phyloP scores from a whole-genome alignment of 139 green algal genomes.

The Chlorella sp. region DNA sequence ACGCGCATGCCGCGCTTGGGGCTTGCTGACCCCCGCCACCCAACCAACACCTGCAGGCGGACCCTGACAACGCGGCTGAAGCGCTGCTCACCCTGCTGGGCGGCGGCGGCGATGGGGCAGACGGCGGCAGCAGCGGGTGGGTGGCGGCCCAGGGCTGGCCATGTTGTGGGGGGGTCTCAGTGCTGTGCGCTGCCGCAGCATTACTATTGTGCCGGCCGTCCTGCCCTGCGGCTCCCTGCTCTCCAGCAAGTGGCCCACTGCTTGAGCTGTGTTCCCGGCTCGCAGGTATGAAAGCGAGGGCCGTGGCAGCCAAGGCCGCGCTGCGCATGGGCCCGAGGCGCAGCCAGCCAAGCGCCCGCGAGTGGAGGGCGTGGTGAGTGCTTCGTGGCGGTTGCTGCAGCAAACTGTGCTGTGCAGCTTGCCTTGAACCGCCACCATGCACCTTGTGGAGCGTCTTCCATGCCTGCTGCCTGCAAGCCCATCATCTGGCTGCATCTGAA shows the following conservation, averaged over 20 bases:
- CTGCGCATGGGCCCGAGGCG: not conserved
- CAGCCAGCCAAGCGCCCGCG: not conserved
- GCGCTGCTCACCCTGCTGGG: slow-evolving; percentile 22
- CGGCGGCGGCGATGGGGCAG: not conserved
- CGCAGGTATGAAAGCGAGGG: slow-evolving; percentile 1
- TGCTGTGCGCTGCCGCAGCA: no score
- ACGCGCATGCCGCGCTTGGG: no score
- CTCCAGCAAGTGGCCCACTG: no score
- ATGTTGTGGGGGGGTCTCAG: no score
- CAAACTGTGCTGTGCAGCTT: not conserved
- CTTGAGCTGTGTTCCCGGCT: no score
- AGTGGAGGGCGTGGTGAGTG: not conserved
- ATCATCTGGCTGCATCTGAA: not conserved
- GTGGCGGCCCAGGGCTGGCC: no score
- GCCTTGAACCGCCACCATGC: no score
- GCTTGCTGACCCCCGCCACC: no score
- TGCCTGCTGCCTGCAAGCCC: not conserved
- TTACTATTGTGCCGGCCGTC: not conserved
- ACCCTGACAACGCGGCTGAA: not conserved
- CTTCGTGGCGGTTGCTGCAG: not conserved
- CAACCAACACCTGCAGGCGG: slow-evolving; percentile 20
- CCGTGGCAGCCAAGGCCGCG: not conserved
- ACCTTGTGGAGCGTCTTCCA: no score
- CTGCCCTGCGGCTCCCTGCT: not conserved
- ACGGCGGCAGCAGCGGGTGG: not conserved